Evolutionary conservation across 148 eudicot genomes (phyloP).

Genomic region (Cornus kousa): DNA sequence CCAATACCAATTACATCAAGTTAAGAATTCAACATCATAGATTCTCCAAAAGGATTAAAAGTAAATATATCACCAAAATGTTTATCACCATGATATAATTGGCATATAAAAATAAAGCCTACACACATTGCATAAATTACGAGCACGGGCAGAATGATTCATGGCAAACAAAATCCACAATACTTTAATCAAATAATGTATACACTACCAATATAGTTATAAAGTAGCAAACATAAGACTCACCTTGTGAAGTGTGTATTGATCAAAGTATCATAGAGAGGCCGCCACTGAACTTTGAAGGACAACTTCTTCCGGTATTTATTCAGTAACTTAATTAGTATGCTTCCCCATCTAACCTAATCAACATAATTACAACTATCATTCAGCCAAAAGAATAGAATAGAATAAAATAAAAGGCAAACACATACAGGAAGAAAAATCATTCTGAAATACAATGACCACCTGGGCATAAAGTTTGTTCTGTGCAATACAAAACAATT

Average conservation of each 20-base stretch:
- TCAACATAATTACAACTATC: conserved; percentile 15
- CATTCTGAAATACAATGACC: conserved; percentile 12
- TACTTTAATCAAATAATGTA: neutral
- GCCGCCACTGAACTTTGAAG: conserved; percentile 76
- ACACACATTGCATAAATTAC: neutral
- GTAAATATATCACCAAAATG: no score
- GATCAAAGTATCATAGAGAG: conserved; percentile 79
- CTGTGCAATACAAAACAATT: conserved; percentile 57
- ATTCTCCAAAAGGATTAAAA: neutral
- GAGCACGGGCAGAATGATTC: neutral
- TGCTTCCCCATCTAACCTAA: conserved; percentile 94
- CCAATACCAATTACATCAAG: neutral
- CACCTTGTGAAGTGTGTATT: conserved; percentile 85
- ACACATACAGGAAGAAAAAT: neutral
- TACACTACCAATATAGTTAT: neutral
- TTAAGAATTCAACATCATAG: neutral
- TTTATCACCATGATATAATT: neutral
- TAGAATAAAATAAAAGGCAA: neutral
- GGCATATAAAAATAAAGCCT: neutral
- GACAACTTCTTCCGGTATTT: conserved; percentile 80
- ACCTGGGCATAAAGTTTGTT: conserved; percentile 87
- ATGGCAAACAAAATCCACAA: neutral
- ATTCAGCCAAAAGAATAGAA: conserved; percentile 10
- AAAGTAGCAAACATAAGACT: conserved; percentile 7
- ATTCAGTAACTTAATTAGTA: conserved; percentile 71